Evolutionary conservation across 2,329 filamentous ascomycete genomes (phyloP).

Genomic region (Fulvia fulva): DNA sequence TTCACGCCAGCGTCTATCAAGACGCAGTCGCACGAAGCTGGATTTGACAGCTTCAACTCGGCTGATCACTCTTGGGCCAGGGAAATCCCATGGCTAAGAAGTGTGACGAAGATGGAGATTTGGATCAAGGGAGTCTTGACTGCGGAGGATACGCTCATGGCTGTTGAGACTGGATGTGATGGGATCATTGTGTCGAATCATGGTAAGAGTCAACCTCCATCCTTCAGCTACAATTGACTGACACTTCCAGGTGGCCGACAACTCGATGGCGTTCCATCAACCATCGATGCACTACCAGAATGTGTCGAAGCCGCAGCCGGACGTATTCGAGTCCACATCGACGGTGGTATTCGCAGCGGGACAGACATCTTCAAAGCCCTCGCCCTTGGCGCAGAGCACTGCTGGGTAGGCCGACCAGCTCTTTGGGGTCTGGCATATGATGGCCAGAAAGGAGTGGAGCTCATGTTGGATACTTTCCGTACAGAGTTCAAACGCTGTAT

Average conservation of each 20-base stretch:
- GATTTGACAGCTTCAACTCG: conserved; percentile 29
- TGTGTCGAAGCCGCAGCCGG: conserved; percentile 39
- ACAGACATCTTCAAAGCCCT: conserved; percentile 57
- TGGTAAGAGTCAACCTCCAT: neutral
- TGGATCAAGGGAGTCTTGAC: conserved; percentile 44
- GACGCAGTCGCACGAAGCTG: conserved; percentile 28
- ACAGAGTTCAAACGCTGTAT: conserved; percentile 39
- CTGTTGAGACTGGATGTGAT: conserved; percentile 41
- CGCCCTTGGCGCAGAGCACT: conserved; percentile 49
- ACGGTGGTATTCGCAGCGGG: conserved; percentile 54
- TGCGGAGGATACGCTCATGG: conserved; percentile 41
- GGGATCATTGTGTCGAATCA: conserved; percentile 35
- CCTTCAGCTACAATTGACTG: too few relatives aligned
- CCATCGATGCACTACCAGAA: conserved; percentile 47
- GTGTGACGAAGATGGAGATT: conserved; percentile 47
- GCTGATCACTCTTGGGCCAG: conserved; percentile 29
- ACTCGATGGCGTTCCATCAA: conserved; percentile 52
- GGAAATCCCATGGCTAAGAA: conserved; percentile 48
- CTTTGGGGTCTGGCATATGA: conserved; percentile 50
- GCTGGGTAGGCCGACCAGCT: conserved; percentile 46
- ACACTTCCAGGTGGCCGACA: conserved; percentile 46
- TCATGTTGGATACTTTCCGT: conserved; percentile 40
- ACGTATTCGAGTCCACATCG: conserved; percentile 59
- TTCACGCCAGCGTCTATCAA: conserved; percentile 25
- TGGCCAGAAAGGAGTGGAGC: conserved; percentile 37